Evolutionary conservation across 2,329 filamentous ascomycete genomes (phyloP).

Genomic region (Aspergillus caelatus): DNA sequence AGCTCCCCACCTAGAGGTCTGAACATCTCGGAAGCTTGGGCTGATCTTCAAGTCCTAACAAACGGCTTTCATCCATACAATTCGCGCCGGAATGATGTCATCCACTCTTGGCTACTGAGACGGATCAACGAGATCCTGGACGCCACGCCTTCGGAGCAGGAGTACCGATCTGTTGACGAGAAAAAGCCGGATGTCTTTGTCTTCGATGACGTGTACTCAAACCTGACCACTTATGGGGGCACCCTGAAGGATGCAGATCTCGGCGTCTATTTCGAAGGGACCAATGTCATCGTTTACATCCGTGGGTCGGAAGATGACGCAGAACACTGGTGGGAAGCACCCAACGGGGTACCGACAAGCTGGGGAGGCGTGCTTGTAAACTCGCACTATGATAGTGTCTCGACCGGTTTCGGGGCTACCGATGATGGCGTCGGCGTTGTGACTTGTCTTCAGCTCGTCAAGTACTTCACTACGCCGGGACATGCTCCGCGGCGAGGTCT

Average conservation of each 20-base stretch:
- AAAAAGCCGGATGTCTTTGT: constrained; percentile 54
- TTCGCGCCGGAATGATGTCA: constrained; percentile 76
- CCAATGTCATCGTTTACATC: constrained; percentile 90
- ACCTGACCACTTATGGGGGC: constrained; percentile 69
- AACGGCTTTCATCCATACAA: constrained; percentile 85
- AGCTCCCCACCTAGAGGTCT: constrained; percentile 63
- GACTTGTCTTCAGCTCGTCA: constrained; percentile 81
- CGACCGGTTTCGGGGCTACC: constrained; percentile 88
- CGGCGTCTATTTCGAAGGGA: constrained; percentile 84
- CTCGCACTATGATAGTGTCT: constrained; percentile 92
- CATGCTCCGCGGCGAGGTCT: constrained; percentile 78
- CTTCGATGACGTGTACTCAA: constrained; percentile 78
- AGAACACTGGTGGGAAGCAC: constrained; percentile 71
- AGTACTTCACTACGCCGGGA: constrained; percentile 75
- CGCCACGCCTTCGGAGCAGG: constrained; percentile 51
- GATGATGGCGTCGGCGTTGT: constrained; percentile 91
- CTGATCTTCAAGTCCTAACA: constrained; percentile 76
- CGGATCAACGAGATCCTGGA: constrained; percentile 72
- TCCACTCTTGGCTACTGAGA: constrained; percentile 73
- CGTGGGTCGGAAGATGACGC: constrained; percentile 75
- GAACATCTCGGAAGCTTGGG: constrained; percentile 84
- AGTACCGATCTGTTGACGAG: constrained; percentile 21
- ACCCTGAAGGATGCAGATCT: constrained; percentile 38
- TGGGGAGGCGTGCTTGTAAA: constrained; percentile 86
- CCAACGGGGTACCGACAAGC: constrained; percentile 51